Percentiles rank a stretch among this genome's conserved stretches.
phyloP scores from a whole-genome alignment of 1,139 yeast genomes.

The Entelexis paramagnoliae region DNA sequence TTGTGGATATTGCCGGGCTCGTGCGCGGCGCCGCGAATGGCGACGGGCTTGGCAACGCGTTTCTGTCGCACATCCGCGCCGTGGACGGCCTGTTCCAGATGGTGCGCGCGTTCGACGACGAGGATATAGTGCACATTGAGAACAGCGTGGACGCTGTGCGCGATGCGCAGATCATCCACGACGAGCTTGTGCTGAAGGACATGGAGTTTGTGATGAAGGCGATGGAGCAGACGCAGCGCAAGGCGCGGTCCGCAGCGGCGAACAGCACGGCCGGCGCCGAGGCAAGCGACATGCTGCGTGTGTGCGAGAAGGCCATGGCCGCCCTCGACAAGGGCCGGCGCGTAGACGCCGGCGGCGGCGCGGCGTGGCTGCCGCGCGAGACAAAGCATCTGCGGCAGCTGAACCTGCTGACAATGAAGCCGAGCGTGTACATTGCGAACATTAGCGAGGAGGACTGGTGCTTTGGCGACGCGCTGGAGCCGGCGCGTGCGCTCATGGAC shows the following conservation, averaged over 20 bases:
- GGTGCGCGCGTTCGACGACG: slow-evolving; percentile 95
- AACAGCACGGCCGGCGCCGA: slow-evolving; percentile 32
- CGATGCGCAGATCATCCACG: slow-evolving; percentile 84
- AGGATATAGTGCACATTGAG: slow-evolving; percentile 94
- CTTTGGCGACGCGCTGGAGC: slow-evolving; percentile 34
- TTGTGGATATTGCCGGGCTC: slow-evolving; percentile 95
- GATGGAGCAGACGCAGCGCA: slow-evolving; percentile 74
- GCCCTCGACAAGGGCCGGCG: slow-evolving; percentile 68
- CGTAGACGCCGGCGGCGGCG: slow-evolving; percentile 58
- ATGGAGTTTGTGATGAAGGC: slow-evolving; percentile 90
- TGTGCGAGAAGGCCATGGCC: slow-evolving; percentile 65
- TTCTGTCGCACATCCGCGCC: slow-evolving; percentile 93
- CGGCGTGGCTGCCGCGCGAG: slow-evolving; percentile 85
- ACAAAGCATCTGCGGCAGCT: slow-evolving; percentile 58
- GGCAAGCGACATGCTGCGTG: slow-evolving; percentile 80
- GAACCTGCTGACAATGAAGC: slow-evolving; percentile 77
- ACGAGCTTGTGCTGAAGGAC: slow-evolving; percentile 91
- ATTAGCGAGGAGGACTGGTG: slow-evolving; percentile 87
- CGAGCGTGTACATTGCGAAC: slow-evolving; percentile 81
- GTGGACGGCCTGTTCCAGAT: slow-evolving; percentile 98
- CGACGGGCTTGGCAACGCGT: slow-evolving; percentile 97
- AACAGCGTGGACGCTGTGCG: slow-evolving; percentile 96
- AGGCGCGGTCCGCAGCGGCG: slow-evolving; percentile 79
- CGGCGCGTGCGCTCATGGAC: slow-evolving; percentile 49
- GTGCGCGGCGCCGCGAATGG: slow-evolving; percentile 97